Percentiles rank a stretch among this genome's conserved stretches.
These are phyloP conservation scores for Cyathus striatus DNA, from an alignment of 768 basidiomycete genomes.

Conservation along the genomic window DNA sequence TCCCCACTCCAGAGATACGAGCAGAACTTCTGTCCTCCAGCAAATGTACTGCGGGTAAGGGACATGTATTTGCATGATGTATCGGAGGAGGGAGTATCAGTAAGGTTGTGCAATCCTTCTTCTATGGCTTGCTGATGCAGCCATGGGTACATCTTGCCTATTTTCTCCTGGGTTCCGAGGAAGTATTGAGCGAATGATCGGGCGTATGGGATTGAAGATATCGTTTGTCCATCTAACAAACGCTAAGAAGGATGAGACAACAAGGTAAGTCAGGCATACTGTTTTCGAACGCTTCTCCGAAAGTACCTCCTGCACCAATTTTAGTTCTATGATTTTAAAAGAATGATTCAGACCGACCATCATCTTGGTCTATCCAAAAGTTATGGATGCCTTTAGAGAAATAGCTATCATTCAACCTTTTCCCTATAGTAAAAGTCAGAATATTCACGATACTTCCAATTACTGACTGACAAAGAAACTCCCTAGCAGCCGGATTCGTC, in stretches of 20 bases:
- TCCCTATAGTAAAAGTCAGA: constrained; percentile 16
- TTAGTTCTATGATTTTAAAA: no score
- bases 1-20: constrained; percentile 33
- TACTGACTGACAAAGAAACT: constrained; percentile 30
- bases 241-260: background rate
- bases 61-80: constrained; percentile 28
- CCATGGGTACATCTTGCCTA: constrained; percentile 32
- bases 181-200: constrained; percentile 30
- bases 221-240: constrained; percentile 22
- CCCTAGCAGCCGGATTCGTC: constrained; percentile 28
- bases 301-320: no score
- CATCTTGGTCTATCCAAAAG: constrained; percentile 34
- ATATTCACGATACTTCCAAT: no score
- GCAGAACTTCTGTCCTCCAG: constrained; percentile 30
- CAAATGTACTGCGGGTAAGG: constrained; percentile 28
- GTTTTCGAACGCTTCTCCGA: constrained; percentile 29
- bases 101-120: constrained; percentile 28
- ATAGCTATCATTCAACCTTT: constrained; percentile 27
- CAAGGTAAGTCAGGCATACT: constrained; percentile 14
- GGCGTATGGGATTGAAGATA: constrained; percentile 22
- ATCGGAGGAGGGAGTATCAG: constrained; percentile 9
- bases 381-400: constrained; percentile 30
- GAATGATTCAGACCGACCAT: no score
- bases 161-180: constrained; percentile 27
- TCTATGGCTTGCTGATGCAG: constrained; percentile 32